phyloP scores from a whole-genome alignment of 768 basidiomycete species.

The Collybiopsis luxurians region DNA sequence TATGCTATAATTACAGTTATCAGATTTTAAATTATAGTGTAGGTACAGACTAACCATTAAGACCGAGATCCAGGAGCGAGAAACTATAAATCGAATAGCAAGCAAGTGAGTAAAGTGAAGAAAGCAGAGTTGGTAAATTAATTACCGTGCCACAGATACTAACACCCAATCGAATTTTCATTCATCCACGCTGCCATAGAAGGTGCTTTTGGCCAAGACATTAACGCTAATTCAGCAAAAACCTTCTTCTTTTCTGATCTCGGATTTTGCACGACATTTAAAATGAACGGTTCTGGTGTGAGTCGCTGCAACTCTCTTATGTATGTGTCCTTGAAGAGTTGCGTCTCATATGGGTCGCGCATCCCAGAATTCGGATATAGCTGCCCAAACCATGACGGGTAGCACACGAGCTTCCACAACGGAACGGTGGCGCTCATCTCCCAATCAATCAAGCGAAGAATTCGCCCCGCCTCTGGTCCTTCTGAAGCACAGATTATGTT shows the following conservation, averaged over 20 bases:
- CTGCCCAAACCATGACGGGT: constrained; percentile 20
- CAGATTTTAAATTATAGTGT: too few relatives aligned
- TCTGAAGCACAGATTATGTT: constrained; percentile 19
- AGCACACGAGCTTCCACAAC: constrained; percentile 18
- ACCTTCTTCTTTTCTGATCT: constrained; percentile 14
- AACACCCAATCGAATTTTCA: neutral
- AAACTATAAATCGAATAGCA: too few relatives aligned
- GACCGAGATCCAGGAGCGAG: too few relatives aligned
- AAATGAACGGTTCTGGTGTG: constrained; percentile 14
- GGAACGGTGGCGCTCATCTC: constrained; percentile 19
- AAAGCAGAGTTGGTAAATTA: too few relatives aligned
- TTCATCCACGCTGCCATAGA: constrained; percentile 15
- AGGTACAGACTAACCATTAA: too few relatives aligned
- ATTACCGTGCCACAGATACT: neutral
- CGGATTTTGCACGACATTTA: constrained; percentile 19
- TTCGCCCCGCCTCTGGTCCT: constrained; percentile 16
- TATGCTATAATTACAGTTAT: too few relatives aligned
- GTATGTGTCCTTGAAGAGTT: constrained; percentile 19
- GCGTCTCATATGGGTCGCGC: constrained; percentile 13
- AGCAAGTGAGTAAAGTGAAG: neutral
- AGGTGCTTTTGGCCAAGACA: constrained; percentile 18
- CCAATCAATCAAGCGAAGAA: constrained; percentile 21
- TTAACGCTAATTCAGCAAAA: constrained; percentile 16
- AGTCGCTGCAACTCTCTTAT: constrained; percentile 19
- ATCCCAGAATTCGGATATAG: neutral